Conservation (phyloP, 1,284 basidiomycete genomes). For the Marasmius fiardii region DNA sequence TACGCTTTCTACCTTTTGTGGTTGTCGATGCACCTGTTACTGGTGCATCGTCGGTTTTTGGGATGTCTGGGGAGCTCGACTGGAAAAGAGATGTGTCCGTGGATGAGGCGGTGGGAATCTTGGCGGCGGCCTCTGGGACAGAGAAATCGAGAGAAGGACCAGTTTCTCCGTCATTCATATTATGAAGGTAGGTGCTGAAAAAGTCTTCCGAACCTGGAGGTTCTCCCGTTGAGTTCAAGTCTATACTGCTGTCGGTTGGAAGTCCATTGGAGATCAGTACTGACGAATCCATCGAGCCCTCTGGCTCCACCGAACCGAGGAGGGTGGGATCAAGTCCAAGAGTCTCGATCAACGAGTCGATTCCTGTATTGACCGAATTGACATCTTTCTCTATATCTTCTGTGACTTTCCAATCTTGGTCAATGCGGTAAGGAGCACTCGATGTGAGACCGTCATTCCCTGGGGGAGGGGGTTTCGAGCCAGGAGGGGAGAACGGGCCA, state of each 20-base stretch:
- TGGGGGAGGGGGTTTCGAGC: slow-evolving; percentile 10
- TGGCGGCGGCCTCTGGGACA: neutral
- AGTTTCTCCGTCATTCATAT: neutral
- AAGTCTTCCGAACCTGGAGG: slow-evolving; percentile 1
- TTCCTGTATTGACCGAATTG: slow-evolving; percentile 65
- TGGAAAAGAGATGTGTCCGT: neutral
- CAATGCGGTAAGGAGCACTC: slow-evolving; percentile 37
- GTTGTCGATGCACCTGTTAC: neutral
- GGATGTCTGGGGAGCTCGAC: neutral
- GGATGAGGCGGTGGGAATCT: neutral
- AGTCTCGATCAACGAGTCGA: slow-evolving; percentile 71
- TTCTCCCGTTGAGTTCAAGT: neutral
- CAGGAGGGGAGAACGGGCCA: slow-evolving; percentile 9
- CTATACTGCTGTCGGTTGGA: neutral
- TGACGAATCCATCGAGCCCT: slow-evolving; percentile 9
- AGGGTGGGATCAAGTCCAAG: slow-evolving; percentile 59
- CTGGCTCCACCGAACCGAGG: slow-evolving; percentile 24
- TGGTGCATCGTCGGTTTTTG: neutral
- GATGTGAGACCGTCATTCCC: slow-evolving; percentile 30
- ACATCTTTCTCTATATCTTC: slow-evolving; percentile 72
- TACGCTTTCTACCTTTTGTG: slow-evolving; percentile 37
- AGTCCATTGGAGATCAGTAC: neutral
- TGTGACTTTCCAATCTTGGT: slow-evolving; percentile 60
- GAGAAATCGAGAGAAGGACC: neutral
- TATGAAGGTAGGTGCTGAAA: neutral